phyloP scores from a whole-genome alignment of 441 rosid species.

The Rhodomyrtus psidioides region DNA sequence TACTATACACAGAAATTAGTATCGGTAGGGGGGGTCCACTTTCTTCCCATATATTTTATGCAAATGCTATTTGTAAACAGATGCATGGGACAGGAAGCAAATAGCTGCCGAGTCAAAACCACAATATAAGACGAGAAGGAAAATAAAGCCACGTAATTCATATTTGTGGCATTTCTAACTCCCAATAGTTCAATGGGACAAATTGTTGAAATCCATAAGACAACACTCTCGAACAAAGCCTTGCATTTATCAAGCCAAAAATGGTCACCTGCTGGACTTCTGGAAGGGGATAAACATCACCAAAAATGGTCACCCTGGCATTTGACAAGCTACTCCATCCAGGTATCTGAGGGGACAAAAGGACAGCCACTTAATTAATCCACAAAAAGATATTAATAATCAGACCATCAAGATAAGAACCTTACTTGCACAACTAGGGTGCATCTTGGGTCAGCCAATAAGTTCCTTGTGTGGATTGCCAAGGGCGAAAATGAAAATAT shows the following conservation, averaged over 20 bases:
- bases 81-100: not conserved
- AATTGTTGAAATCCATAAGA: not conserved
- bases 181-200: not conserved
- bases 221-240: not conserved
- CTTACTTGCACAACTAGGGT: conserved; percentile 93
- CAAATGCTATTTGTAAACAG: not conserved
- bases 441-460: conserved; percentile 89
- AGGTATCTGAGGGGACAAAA: conserved; percentile 54
- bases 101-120: not conserved
- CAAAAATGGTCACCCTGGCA: conserved; percentile 95
- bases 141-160: not conserved
- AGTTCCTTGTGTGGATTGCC: conserved; percentile 90
- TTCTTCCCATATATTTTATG: not conserved
- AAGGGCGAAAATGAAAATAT: conserved; percentile 87
- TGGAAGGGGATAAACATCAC: conserved; percentile 86
- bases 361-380: conserved; percentile 17
- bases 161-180: not conserved
- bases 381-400: conserved; percentile 4
- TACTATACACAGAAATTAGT: not conserved
- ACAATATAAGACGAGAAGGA: not conserved
- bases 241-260: not conserved
- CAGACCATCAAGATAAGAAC: conserved; percentile 3
- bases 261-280: conserved; percentile 69
- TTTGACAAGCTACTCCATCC: conserved; percentile 99
- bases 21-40: not conserved